These are phyloP conservation scores for Hemisphaericaspora nanyangensis DNA, from an alignment of 805 yeast species.

Conservation along the genomic window DNA sequence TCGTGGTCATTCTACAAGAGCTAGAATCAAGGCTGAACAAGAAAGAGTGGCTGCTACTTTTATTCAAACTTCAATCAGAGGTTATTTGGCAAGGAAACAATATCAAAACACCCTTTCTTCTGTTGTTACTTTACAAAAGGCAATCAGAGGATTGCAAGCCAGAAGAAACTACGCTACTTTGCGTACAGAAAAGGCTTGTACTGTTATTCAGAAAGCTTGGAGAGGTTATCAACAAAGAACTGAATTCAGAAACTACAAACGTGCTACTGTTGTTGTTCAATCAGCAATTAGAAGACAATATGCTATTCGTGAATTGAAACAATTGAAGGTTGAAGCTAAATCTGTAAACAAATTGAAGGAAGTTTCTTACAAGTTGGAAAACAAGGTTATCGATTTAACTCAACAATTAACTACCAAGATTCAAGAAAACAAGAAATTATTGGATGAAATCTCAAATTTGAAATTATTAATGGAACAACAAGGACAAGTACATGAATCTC, in stretches of 20 bases:
- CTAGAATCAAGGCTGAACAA: slow-evolving; percentile 48
- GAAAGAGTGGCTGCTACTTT: slow-evolving; percentile 60
- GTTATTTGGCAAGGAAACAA: slow-evolving; percentile 43
- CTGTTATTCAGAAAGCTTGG: slow-evolving; percentile 65
- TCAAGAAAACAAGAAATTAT: slow-evolving; percentile 74
- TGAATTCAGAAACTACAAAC: slow-evolving; percentile 41
- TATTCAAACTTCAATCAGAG: slow-evolving; percentile 69
- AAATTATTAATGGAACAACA: slow-evolving; percentile 50
- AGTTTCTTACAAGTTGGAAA: slow-evolving; percentile 89
- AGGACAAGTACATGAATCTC: slow-evolving; percentile 46
- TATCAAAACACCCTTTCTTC: slow-evolving; percentile 31
- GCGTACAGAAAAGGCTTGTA: slow-evolving; percentile 61
- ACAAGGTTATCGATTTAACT: slow-evolving; percentile 95
- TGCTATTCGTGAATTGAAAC: slow-evolving; percentile 63
- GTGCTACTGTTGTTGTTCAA: slow-evolving; percentile 69
- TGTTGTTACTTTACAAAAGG: slow-evolving; percentile 42
- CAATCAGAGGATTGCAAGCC: slow-evolving; percentile 48
- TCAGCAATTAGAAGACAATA: slow-evolving; percentile 69
- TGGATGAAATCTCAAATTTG: slow-evolving; percentile 51
- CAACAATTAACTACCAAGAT: slow-evolving; percentile 76
- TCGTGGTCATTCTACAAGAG: slow-evolving; percentile 63
- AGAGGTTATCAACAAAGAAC: slow-evolving; percentile 67
- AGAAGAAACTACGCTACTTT: slow-evolving; percentile 50
- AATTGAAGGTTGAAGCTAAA: slow-evolving; percentile 81
- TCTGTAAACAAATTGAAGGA: slow-evolving; percentile 87